phyloP scores from a whole-genome alignment of 1,284 basidiomycete species.

The Moesziomyces sp. region DNA sequence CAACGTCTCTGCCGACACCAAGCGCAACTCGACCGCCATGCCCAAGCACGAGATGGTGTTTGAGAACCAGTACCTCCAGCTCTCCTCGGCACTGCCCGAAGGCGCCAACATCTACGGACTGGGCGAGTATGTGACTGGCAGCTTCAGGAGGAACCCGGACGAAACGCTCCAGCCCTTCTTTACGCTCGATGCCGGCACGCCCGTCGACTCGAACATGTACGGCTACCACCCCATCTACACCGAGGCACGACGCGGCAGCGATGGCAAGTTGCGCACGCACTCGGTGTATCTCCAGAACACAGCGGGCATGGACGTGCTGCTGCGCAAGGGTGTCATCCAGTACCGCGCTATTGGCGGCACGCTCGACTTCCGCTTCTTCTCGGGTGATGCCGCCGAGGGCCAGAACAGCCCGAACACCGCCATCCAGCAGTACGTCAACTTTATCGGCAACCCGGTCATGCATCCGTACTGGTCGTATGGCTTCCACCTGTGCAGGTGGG shows the following conservation, averaged over 20 bases:
- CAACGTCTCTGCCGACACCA: constrained; percentile 22
- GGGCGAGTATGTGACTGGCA: constrained; percentile 77
- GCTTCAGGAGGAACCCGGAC: constrained; percentile 74
- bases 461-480: constrained; percentile 54
- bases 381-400: constrained; percentile 19
- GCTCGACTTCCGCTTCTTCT: constrained; percentile 56
- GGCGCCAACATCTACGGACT: constrained; percentile 81
- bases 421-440: constrained; percentile 54
- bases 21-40: constrained; percentile 57
- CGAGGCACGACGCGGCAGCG: constrained; percentile 74
- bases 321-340: constrained; percentile 47
- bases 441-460: constrained; percentile 45
- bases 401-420: constrained; percentile 46
- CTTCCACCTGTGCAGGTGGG: constrained; percentile 60
- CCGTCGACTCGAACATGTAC: constrained; percentile 71
- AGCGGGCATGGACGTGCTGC: constrained; percentile 52
- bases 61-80: constrained; percentile 81
- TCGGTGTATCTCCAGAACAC: constrained; percentile 47
- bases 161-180: constrained; percentile 77
- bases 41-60: constrained; percentile 68
- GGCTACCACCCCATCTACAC: constrained; percentile 78
- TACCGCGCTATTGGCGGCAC: constrained; percentile 58
- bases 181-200: constrained; percentile 72
- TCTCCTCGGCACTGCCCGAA: constrained; percentile 59
- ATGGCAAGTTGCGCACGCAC: constrained; percentile 40